Base-by-base conservation (phyloP, 2,329 filamentous ascomycete species). In the Ophiosphaerella narmari region DNA sequence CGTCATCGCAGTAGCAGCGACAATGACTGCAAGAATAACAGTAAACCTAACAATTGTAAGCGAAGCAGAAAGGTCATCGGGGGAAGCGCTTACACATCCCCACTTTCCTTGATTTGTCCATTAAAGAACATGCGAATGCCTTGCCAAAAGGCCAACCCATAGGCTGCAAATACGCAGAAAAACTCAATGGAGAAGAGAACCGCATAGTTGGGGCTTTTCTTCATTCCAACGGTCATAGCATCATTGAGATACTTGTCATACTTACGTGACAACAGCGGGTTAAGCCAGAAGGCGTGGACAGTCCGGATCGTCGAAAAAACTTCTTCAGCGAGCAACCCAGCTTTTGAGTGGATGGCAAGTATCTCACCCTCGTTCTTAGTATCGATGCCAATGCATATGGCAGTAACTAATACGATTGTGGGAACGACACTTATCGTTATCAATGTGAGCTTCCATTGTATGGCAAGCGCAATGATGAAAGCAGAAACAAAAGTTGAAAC, bases 361-460 rank as follows among this genome's bases (percentile, higher is more conserved):
- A 76, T 62, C 39, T 64, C 44, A 5, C 63, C 54, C 52, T 78
- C 75, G 16, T 70, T 60, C 24, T 72, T 71, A 1, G 60, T 64
- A 29, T 73, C 72, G 4, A 77, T 54, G 2, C 57, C 63, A 7
- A 77, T 57, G 40, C 67, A 71, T 0, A 68, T 39, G 3, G 61
- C 66, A 2, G 62, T 46, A 2, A 63, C 65, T 7, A 71, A 24
- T 2, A 71, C 41, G 39, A 80, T 77, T 0, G 74, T 75, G 0
- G 80, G 80, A 0, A 82, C 72, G 21, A 80, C 77, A 38, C 73
- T 74, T 32, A 79, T 72, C 12, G 74, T 77, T 60, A 99, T 97
- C 43, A 97, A 77, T 0, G 94, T 94, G 57, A 97, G 78, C 74
- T 94, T 96, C 90, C 93, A 97, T 74, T 89, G 95, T 66, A 90